Base-by-base conservation (phyloP, 2,329 filamentous ascomycete genomes). In the Diplocarpon mali region DNA sequence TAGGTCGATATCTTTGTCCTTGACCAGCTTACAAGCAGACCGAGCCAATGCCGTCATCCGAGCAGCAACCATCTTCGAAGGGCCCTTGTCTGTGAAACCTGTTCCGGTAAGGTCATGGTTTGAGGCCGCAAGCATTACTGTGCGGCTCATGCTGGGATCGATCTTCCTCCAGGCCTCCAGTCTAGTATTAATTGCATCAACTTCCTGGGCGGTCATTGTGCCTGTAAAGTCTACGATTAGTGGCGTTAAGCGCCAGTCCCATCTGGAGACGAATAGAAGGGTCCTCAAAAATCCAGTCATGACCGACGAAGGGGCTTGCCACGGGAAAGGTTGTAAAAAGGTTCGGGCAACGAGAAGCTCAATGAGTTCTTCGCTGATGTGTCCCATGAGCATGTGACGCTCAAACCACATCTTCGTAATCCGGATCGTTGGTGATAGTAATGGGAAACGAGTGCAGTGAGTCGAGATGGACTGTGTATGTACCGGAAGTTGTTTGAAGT, bases 331-430 rank as follows among this genome's bases (percentile, higher is more conserved):
- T 39, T 83, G 77, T 8, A 92, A 68, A 66, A 96, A 98, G 13
- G 79, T 77, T 41, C 80, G 80, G 2, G 84, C 72, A 11, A 81
- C 84, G 39, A 95, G 67, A 13, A 98, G 74, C 65, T 98, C 92
- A 48, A 95, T 74, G 37, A 95, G 69, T 61, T 94, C 87, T 29
- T 86, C 79, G 27, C 74, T 71, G 54, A 96, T 72, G 62, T 95
- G 85, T 12, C 72, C 73, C 3, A 76, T 69, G 8, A 98, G 76
- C 53, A 93, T 80, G 62, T 98, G 92, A 2, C 75, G 73, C 52
- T 78, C 75, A 63, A 95, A 92, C 92, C 92, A 98, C 58, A 80
- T 76, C 67, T 96, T 96, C 36, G 85, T 72, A 2, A 96, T 70
- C 14, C 90, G 80, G 50, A 95, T 85, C 0, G 88, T 83, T 2